Percentiles rank a stretch among this genome's conserved stretches.
These are phyloP conservation scores for Scleroderma citrinum DNA, from an alignment of 768 basidiomycete species.

Conservation along the genomic window DNA sequence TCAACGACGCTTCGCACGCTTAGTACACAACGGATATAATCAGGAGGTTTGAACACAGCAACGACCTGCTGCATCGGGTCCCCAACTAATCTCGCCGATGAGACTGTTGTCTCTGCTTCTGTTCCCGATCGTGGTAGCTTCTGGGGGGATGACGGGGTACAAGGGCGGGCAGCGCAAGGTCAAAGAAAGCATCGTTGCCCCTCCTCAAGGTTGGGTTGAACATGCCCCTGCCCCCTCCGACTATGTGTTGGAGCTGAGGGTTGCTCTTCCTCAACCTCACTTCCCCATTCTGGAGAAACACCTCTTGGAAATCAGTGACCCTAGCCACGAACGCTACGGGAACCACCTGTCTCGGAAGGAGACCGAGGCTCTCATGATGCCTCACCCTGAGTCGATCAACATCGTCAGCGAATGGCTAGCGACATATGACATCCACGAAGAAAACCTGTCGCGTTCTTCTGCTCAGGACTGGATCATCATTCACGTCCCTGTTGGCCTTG, in stretches of 20 bases:
- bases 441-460: conserved; percentile 47
- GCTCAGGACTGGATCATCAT: conserved; percentile 68
- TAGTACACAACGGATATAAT: no score
- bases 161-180: conserved; percentile 25
- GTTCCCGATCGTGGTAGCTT: conserved; percentile 21
- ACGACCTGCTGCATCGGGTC: conserved; percentile 3
- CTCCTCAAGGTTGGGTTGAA: conserved; percentile 46
- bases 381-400: conserved; percentile 45
- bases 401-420: conserved; percentile 59
- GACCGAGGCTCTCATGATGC: conserved; percentile 56
- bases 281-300: conserved; percentile 46
- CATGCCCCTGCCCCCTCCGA: conserved; percentile 38
- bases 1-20: no score
- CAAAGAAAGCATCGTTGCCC: conserved; percentile 42
- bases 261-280: conserved; percentile 50
- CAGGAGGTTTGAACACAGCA: no score
- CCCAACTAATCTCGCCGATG: conserved; percentile 13
- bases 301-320: conserved; percentile 54
- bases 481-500: conserved; percentile 49
- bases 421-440: conserved; percentile 45
- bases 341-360: conserved; percentile 58
- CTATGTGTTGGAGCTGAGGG: conserved; percentile 48
- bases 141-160: conserved; percentile 8
- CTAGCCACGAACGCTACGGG: conserved; percentile 48
- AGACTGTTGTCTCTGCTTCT: conserved; percentile 55